Evolutionary conservation across 441 rosid genomes (phyloP), one percentile per base, ranked within the genome.

Genomic region (Gossypium aridum): DNA sequence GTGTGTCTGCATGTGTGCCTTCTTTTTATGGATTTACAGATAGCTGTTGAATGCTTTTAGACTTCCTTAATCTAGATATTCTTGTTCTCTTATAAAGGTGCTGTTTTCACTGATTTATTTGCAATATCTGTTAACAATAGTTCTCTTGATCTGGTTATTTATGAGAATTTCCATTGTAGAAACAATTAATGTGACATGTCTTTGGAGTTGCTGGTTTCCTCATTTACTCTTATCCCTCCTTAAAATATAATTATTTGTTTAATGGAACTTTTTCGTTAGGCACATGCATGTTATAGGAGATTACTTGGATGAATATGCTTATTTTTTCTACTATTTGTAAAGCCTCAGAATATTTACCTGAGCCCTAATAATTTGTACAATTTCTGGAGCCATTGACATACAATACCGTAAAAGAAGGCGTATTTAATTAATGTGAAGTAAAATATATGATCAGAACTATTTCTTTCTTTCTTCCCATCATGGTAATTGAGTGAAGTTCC

Each of bases 31-130:
- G 31, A 20, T 54, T 16, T 72, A 25, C 37, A 47, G 63, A 75
- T 19, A 25, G 67, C 73, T 74, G 43, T 66, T 57, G 79, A 60
- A 69, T 75, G 74, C 56, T 68, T 67, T 70, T 70, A 28, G 19
- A 70, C 28, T 17, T 77, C 43, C 63, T 66, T 74, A 74, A 77
- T 64, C 77, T 4, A 71, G 70, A 74, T 16, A 54, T 43, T 39
- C 73, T 26, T 76, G 60, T 16, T 76, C 16, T 49, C 34, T 26
- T 78, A 78, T 26, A 9, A 43, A 43, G 47, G 47, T 62, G 51
- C 51, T 56, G 74, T 56, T 55, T 57, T 63, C 23, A 67, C 17
- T 75, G 69, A 63, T 80, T 67, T 51, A 64, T 74, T 7, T 63
- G 51, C 77, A 37, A 45, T 72, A 47, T 47, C 12, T 26, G 17